Evolutionary conservation across 1,139 yeast genomes (phyloP).

Genomic region (Starmera stellimalicola): DNA sequence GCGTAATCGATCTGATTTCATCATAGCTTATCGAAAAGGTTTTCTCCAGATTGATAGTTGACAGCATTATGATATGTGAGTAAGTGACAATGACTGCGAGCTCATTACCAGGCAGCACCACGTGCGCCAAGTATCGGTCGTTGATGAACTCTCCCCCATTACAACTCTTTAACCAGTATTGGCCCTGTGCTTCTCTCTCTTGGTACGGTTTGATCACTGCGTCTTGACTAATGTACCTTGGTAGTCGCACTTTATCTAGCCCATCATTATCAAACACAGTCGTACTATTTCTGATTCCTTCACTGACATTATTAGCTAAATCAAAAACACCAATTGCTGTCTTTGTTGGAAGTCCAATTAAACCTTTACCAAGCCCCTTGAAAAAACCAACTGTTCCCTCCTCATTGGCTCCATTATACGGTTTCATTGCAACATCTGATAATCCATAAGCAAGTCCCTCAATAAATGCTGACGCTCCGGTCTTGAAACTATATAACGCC

Average conservation of each 20-base stretch:
- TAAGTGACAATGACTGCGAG: conserved; percentile 70
- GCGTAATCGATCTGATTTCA: conserved; percentile 55
- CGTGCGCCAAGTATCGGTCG: conserved; percentile 80
- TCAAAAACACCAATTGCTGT: conserved; percentile 95
- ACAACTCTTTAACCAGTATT: conserved; percentile 77
- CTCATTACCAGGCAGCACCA: conserved; percentile 72
- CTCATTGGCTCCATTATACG: conserved; percentile 75
- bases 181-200: conserved; percentile 89
- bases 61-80: conserved; percentile 58
- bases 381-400: conserved; percentile 90
- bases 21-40: conserved; percentile 62
- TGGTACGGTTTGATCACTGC: conserved; percentile 66
- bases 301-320: conserved; percentile 85
- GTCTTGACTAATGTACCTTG: conserved; percentile 64
- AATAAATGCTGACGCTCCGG: conserved; percentile 83
- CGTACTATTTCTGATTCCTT: conserved; percentile 88
- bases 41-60: conserved; percentile 48
- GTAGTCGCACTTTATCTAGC: conserved; percentile 71
- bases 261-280: conserved; percentile 81
- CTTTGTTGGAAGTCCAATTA: conserved; percentile 91
- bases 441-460: conserved; percentile 85
- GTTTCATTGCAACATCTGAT: conserved; percentile 84
- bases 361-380: conserved; percentile 90
- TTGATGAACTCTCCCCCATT: conserved; percentile 69
- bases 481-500: conserved; percentile 78